These are phyloP conservation scores for Lyophyllum semitale DNA, from an alignment of 768 basidiomycete species.

Conservation along the genomic window DNA sequence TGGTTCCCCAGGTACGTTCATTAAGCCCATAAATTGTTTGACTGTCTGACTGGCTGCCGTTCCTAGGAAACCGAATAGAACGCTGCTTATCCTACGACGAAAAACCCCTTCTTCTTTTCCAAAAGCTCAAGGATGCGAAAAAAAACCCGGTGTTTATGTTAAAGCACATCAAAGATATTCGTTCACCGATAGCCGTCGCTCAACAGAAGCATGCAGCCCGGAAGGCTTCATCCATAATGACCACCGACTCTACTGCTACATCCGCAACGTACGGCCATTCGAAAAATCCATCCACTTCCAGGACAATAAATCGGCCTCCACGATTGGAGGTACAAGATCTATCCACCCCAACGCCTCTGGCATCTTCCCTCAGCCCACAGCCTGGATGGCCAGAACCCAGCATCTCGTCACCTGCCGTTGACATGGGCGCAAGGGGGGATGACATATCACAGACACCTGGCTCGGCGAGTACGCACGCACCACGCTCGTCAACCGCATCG, in stretches of 20 bases:
- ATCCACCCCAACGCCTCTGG: conserved; percentile 45
- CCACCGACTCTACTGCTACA: conserved; percentile 41
- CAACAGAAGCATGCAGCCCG: conserved; percentile 93
- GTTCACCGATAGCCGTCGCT: conserved; percentile 95
- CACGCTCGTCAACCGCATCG: conserved; percentile 25
- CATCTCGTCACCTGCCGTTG: conserved; percentile 58
- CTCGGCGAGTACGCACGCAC: conserved; percentile 24
- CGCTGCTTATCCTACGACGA: conserved; percentile 97
- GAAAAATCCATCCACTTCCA: conserved; percentile 40
- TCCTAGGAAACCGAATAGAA: conserved; percentile 74
- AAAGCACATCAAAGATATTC: conserved; percentile 94
- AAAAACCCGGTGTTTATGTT: conserved; percentile 99
- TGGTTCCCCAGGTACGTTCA: conserved; percentile 76
- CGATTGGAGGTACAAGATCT: conserved; percentile 71
- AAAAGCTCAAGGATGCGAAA: conserved; percentile 94
- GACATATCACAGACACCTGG: conserved; percentile 40
- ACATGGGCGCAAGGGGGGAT: conserved; percentile 35
- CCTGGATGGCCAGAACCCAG: conserved; percentile 76
- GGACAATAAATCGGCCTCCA: conserved; percentile 60
- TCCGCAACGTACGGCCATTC: conserved; percentile 46
- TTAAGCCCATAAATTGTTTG: background rate
- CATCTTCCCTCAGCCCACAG: conserved; percentile 64
- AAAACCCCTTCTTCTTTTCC: conserved; percentile 95
- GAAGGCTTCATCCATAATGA: conserved; percentile 65
- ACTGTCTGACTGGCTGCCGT: background rate